phyloP scores from a whole-genome alignment of 2,329 filamentous ascomycete genomes.

The Cladosporium sp. region DNA sequence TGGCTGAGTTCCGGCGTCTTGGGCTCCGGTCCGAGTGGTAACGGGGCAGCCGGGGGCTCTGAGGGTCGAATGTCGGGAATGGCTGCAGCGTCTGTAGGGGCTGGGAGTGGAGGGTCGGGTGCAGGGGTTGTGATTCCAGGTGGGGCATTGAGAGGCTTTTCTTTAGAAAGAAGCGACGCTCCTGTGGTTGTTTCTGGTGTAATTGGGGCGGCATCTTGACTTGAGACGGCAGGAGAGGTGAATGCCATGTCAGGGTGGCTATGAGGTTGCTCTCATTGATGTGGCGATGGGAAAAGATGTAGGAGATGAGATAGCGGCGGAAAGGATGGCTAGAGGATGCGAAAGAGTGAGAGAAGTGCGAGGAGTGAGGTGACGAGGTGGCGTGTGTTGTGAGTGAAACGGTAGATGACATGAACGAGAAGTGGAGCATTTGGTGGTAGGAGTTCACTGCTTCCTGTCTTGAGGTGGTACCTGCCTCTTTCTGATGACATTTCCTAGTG shows the following conservation, averaged over 20 bases:
- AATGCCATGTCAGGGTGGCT: constrained; percentile 6
- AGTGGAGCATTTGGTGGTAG: not conserved
- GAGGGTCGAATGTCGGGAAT: constrained; percentile 14
- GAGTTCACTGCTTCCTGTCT: not conserved
- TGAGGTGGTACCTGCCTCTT: not conserved
- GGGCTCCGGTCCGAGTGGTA: constrained; percentile 19
- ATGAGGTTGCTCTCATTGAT: not conserved
- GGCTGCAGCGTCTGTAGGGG: not conserved
- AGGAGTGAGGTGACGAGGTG: constrained; percentile 4
- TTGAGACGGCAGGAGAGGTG: constrained; percentile 12
- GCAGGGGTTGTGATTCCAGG: not conserved
- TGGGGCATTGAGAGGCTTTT: not conserved
- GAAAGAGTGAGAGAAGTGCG: not conserved
- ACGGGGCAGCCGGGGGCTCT: not conserved
- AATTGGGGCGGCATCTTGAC: constrained; percentile 1
- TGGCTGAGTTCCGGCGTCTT: constrained; percentile 4
- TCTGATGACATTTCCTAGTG: not conserved
- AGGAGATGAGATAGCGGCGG: not conserved
- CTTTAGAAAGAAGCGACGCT: not conserved
- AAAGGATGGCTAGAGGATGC: not conserved
- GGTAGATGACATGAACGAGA: not conserved
- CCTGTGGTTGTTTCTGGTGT: constrained; percentile 11
- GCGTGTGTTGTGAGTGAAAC: not conserved
- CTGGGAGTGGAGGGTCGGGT: not conserved
- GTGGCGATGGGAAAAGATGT: not conserved